Base-by-base conservation (phyloP, 306 rosid genomes). In the Pyrus bretschneideri region DNA sequence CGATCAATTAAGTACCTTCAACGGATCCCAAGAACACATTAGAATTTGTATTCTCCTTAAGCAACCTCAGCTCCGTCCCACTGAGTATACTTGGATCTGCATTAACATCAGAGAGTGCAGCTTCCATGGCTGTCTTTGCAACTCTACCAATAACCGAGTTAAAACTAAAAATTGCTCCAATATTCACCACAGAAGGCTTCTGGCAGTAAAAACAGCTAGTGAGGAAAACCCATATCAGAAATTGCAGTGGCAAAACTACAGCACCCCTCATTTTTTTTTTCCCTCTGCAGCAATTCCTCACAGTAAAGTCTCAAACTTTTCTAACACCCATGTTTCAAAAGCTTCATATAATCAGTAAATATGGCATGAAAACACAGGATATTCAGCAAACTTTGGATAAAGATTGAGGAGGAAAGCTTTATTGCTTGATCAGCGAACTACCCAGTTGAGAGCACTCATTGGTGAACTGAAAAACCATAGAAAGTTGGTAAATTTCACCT, bases 111-210 rank as follows among this genome's bases (percentile, higher is more conserved):
- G 85, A 81, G 29, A 89, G 81, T 9, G 97, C 99, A 79, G 85
- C 86, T 78, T 95, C 76, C 87, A 95, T 86, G 17, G 97, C 97
- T 35, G 49, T 51, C 75, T 76, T 88, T 1, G 97, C 92, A 70
- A 75, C 91, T 89, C 79, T 88, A 65, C 99, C 99, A 69, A 95
- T 90, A 42, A 95, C 90, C 9, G 99, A 90, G 82, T 95, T 81
- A 21, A 87, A 88, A 68, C 89, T 81, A 75, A 92, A 89, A 86
- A 95, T 71, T 1, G 92, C 97, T 72, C 93, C 97, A 80, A 95
- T 59, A 54, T 88, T 89, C 78, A 95, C 92, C 76, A 78, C 84
- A 17, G 72, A 75, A 44, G 97, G 97, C 82, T 71, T 88, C 80
- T 66, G 74, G 81, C 93, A 78, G 30, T 76, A 63, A 67, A 80